Percentiles rank a stretch among this genome's conserved stretches.
These are phyloP conservation scores for Eucalyptus polyanthemos DNA, from an alignment of 345 rosid species.

Conservation along the genomic window DNA sequence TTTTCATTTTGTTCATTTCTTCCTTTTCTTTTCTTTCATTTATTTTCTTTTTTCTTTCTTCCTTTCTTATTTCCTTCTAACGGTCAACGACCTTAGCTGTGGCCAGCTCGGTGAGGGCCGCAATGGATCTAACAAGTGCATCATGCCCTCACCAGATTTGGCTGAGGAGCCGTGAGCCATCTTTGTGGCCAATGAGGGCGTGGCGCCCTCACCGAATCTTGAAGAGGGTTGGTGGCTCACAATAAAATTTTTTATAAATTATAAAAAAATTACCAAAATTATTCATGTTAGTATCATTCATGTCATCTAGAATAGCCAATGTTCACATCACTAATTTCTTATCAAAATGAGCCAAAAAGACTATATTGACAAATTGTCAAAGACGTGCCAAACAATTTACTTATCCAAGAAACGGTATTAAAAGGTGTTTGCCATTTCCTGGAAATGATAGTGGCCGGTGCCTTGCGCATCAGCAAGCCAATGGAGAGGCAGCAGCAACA, in stretches of 20 bases:
- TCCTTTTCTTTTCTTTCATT: too few relatives aligned
- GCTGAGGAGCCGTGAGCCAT: too few relatives aligned
- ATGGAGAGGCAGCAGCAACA: neutral
- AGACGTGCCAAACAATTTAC: rapidly evolving
- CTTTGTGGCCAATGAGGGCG: too few relatives aligned
- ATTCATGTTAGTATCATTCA: rapidly evolving
- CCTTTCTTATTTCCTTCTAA: too few relatives aligned
- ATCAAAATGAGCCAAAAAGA: rapidly evolving
- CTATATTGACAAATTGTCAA: too few relatives aligned
- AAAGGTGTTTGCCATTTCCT: neutral
- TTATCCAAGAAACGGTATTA: neutral
- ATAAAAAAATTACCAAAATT: too few relatives aligned
- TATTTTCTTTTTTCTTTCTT: too few relatives aligned
- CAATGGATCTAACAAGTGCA: too few relatives aligned
- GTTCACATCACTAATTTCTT: rapidly evolving
- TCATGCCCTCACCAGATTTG: too few relatives aligned
- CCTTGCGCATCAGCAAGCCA: neutral
- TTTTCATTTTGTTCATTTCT: too few relatives aligned
- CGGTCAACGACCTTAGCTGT: rapidly evolving
- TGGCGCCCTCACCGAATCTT: too few relatives aligned
- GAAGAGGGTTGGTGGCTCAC: too few relatives aligned
- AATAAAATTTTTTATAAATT: rapidly evolving
- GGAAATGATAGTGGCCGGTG: neutral
- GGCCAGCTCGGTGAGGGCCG: rapidly evolving
- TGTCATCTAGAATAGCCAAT: rapidly evolving